A percentile compares a stretch with the other conserved stretches of the same genome.
Conservation (phyloP, 352 stramenopile genomes). For the Pythium monospermum region DNA sequence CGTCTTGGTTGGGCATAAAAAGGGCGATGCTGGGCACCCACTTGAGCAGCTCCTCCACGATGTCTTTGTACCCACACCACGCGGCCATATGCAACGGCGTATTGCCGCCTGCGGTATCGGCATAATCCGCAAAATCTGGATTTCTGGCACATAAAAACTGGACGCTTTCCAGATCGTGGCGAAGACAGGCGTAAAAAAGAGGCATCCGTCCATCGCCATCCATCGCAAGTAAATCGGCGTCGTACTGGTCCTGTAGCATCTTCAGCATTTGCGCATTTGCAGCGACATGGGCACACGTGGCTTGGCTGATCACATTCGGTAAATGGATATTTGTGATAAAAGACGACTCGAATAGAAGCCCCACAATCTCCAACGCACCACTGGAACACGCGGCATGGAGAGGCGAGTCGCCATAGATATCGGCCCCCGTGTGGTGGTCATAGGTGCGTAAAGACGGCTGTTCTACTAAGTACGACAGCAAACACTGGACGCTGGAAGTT, state of each 20-base stretch:
- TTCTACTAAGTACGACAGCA: conserved; percentile 23
- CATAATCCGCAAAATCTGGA: conserved; percentile 68
- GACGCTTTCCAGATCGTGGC: conserved; percentile 44
- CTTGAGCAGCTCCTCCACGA: conserved; percentile 29
- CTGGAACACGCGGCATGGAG: conserved; percentile 52
- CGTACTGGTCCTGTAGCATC: conserved; percentile 33
- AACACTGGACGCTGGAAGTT: conserved; percentile 34
- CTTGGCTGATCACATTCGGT: conserved; percentile 28
- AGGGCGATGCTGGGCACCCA: conserved; percentile 43
- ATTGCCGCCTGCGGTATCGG: conserved; percentile 47
- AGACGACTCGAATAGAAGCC: conserved; percentile 34
- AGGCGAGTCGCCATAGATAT: conserved; percentile 54
- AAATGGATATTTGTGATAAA: conserved; percentile 37
- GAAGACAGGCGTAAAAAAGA: conserved; percentile 53
- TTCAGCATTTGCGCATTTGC: conserved; percentile 28
- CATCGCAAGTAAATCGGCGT: conserved; percentile 46
- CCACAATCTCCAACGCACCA: conserved; percentile 24
- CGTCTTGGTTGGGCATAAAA: conserved; percentile 49
- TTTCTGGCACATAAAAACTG: conserved; percentile 41
- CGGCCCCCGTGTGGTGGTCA: conserved; percentile 13
- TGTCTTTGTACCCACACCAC: conserved; percentile 31
- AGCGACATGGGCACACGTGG: conserved; percentile 42
- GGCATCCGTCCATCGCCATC: conserved; percentile 58
- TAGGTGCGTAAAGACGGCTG: not conserved
- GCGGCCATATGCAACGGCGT: conserved; percentile 59